Percentiles rank a stretch among this genome's conserved stretches.
Evolutionary conservation across 225 moss, liverwort and hornwort genomes (phyloP).

Genomic region (Ulota crispa): DNA sequence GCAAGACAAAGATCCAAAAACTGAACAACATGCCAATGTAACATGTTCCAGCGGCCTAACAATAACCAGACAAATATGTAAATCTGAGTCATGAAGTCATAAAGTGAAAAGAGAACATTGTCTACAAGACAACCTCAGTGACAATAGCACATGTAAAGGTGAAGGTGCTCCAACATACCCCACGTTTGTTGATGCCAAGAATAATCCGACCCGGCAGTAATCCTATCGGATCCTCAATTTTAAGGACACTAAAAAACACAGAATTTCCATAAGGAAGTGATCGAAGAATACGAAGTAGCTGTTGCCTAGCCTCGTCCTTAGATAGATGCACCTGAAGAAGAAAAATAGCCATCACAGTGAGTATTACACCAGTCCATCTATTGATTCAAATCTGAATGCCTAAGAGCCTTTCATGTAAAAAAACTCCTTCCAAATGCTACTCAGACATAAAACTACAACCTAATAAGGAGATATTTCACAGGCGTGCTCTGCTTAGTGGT

Average conservation of each 20-base stretch:
- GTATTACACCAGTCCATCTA: neutral
- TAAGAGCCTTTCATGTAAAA: neutral
- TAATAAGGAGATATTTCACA: neutral
- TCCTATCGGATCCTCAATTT: constrained; percentile 97
- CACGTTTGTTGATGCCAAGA: constrained; percentile 92
- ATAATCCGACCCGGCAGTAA: constrained; percentile 87
- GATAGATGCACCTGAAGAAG: constrained; percentile 71
- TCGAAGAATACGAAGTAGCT: constrained; percentile 78
- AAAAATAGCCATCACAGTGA: constrained; percentile 8
- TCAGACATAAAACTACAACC: neutral
- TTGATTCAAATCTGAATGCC: neutral
- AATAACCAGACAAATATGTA: neutral
- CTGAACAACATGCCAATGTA: neutral
- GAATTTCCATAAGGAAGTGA: constrained; percentile 94
- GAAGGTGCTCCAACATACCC: constrained; percentile 51
- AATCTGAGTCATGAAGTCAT: neutral
- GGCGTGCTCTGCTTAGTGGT: neutral
- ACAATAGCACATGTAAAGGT: neutral
- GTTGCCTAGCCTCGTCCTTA: constrained; percentile 93
- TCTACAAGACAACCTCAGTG: neutral
- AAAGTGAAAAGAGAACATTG: neutral
- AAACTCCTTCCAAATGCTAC: neutral
- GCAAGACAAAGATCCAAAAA: constrained; percentile 21
- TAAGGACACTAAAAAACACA: constrained; percentile 89
- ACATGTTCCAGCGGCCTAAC: neutral